These are phyloP conservation scores for Candida pseudoviswanathii DNA, from an alignment of 1,139 yeast species.

Conservation along the genomic window DNA sequence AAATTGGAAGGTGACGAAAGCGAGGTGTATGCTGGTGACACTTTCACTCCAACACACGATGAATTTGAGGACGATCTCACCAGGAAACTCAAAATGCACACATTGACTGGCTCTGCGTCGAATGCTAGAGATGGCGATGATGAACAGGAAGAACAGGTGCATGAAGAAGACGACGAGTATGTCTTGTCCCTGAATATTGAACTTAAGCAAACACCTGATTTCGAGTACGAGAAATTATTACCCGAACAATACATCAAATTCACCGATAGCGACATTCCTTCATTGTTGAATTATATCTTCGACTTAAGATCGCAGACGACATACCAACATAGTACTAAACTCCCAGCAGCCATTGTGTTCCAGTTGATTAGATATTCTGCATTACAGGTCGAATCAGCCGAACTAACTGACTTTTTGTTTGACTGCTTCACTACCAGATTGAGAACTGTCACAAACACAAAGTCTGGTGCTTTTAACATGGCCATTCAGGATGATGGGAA, in stretches of 20 bases:
- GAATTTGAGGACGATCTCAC: constrained; percentile 43
- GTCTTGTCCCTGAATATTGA: constrained; percentile 31
- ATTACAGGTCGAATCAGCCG: constrained; percentile 51
- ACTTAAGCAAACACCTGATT: constrained; percentile 35
- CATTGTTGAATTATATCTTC: constrained; percentile 58
- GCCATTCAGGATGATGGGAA: constrained; percentile 30
- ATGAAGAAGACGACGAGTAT: constrained; percentile 32
- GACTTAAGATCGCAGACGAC: constrained; percentile 33
- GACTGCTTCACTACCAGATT: constrained; percentile 64
- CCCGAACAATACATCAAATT: constrained; percentile 57
- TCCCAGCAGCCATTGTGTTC: constrained; percentile 69
- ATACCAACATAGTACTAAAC: constrained; percentile 56
- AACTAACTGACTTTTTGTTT: constrained; percentile 58
- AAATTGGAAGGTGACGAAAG: constrained; percentile 15
- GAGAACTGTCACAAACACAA: constrained; percentile 58
- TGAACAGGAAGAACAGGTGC: constrained; percentile 25
- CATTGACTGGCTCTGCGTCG: constrained; percentile 30
- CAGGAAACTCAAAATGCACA: constrained; percentile 51
- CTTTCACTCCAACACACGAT: constrained; percentile 26
- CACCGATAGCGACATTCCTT: constrained; percentile 67
- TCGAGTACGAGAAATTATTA: constrained; percentile 48
- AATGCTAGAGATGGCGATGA: constrained; percentile 24
- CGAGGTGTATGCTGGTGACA: constrained; percentile 18
- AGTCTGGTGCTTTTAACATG: constrained; percentile 59
- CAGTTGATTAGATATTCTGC: constrained; percentile 70